Evolutionary conservation across 1,284 basidiomycete species (phyloP).

Genomic region (Gymnopus androsaceus): DNA sequence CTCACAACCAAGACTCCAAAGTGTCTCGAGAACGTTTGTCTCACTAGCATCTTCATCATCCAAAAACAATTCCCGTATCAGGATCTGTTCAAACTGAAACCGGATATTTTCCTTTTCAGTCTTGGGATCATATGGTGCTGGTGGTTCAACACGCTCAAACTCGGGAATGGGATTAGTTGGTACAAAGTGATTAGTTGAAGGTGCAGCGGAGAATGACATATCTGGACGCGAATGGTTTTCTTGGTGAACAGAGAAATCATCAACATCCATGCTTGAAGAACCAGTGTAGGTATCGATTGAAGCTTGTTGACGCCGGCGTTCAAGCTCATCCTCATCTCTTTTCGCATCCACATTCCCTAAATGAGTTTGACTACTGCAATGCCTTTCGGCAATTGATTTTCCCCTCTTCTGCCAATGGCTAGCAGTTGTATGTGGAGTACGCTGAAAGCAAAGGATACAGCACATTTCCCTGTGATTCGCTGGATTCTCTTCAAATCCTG

Average conservation of each 20-base stretch:
- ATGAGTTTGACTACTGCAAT: neutral
- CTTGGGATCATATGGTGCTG: neutral
- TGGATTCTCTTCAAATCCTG: neutral
- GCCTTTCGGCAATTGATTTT: neutral
- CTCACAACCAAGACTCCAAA: neutral
- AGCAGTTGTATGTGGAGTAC: neutral
- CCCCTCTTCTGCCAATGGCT: neutral
- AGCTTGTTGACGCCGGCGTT: neutral
- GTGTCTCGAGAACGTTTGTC: neutral
- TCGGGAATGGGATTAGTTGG: too few relatives aligned
- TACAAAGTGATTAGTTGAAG: too few relatives aligned
- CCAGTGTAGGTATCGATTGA: neutral
- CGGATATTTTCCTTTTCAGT: neutral
- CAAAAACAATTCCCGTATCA: neutral
- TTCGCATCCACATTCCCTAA: too few relatives aligned
- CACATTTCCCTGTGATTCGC: neutral
- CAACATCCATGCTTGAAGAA: neutral
- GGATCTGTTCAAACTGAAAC: neutral
- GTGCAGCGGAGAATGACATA: too few relatives aligned
- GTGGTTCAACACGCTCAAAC: neutral
- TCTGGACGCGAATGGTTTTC: neutral
- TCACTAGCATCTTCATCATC: neutral
- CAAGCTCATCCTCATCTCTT: too few relatives aligned
- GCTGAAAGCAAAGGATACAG: neutral
- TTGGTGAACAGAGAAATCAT: neutral